Evolutionary conservation across 805 yeast genomes (phyloP).

Genomic region (Maudiozyma bulderi): DNA sequence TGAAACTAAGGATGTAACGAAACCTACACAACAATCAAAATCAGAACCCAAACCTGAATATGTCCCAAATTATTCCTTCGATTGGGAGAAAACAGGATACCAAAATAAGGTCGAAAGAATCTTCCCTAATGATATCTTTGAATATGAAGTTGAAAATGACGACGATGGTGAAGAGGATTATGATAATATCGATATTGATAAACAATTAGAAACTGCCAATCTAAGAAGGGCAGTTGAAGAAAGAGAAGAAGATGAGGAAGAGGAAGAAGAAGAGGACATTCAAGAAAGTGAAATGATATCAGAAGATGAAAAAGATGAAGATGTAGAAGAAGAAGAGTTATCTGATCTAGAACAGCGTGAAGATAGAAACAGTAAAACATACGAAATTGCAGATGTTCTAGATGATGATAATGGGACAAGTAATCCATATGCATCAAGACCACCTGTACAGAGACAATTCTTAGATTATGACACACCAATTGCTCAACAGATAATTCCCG

Average conservation of each 20-base stretch:
- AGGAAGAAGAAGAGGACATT: not conserved
- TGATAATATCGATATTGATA: not conserved
- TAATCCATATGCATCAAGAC: no score
- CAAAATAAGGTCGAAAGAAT: slow-evolving; percentile 12
- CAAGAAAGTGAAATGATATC: not conserved
- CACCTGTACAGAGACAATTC: not conserved
- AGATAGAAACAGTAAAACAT: not conserved
- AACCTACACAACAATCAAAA: no score
- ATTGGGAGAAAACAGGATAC: slow-evolving; percentile 17
- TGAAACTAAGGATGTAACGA: not conserved
- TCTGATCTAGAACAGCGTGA: not conserved
- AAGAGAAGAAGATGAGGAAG: not conserved
- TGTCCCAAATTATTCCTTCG: slow-evolving; percentile 10
- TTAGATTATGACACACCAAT: not conserved
- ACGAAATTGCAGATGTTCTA: no score
- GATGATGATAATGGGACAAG: no score
- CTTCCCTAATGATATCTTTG: slow-evolving; percentile 12
- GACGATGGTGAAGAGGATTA: not conserved
- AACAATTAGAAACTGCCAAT: not conserved
- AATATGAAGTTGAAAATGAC: slow-evolving; percentile 28
- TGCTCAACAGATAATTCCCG: not conserved
- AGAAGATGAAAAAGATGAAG: not conserved
- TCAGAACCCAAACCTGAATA: slow-evolving; percentile 1
- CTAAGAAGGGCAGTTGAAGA: not conserved
- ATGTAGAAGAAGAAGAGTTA: not conserved